These are phyloP conservation scores for Tulasnella sp. DNA, from an alignment of 768 basidiomycete species.

Conservation along the genomic window DNA sequence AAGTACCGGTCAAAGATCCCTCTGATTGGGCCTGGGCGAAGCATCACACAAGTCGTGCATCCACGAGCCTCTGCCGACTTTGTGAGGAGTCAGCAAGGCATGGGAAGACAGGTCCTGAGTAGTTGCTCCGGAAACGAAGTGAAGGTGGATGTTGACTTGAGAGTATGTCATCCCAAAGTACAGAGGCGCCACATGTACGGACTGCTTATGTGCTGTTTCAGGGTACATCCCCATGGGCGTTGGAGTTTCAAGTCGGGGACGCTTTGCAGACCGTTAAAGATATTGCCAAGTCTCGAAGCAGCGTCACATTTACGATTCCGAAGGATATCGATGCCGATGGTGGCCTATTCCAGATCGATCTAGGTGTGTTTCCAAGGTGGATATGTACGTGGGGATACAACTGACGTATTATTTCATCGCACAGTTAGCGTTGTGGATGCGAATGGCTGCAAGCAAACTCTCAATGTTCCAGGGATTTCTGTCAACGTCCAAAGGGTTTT, in stretches of 20 bases:
- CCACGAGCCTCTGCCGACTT: slow-evolving; percentile 77
- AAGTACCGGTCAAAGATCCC: slow-evolving; percentile 65
- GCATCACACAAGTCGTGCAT: slow-evolving; percentile 82
- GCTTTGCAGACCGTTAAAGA: slow-evolving; percentile 50
- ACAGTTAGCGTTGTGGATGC: slow-evolving; percentile 77
- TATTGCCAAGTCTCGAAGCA: slow-evolving; percentile 41
- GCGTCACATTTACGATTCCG: slow-evolving; percentile 58
- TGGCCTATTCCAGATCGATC: slow-evolving; percentile 68
- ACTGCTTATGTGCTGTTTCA: too few relatives aligned
- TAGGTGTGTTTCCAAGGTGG: slow-evolving; percentile 38
- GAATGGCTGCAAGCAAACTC: slow-evolving; percentile 69
- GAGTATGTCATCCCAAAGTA: slow-evolving; percentile 37
- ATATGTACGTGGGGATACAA: background rate
- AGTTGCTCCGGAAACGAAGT: slow-evolving; percentile 73
- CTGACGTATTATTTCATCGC: background rate
- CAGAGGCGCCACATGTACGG: too few relatives aligned
- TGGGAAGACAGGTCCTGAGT: slow-evolving; percentile 22
- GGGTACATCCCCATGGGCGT: slow-evolving; percentile 86
- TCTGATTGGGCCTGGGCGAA: slow-evolving; percentile 47
- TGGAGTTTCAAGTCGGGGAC: slow-evolving; percentile 74
- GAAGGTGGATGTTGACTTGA: slow-evolving; percentile 68
- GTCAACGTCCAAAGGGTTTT: slow-evolving; percentile 77
- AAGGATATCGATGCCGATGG: slow-evolving; percentile 52
- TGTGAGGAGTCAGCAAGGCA: slow-evolving; percentile 39
- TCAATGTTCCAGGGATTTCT: slow-evolving; percentile 65